Evolutionary conservation across 352 stramenopile genomes (phyloP).

Genomic region (Pythium plurisporium): DNA sequence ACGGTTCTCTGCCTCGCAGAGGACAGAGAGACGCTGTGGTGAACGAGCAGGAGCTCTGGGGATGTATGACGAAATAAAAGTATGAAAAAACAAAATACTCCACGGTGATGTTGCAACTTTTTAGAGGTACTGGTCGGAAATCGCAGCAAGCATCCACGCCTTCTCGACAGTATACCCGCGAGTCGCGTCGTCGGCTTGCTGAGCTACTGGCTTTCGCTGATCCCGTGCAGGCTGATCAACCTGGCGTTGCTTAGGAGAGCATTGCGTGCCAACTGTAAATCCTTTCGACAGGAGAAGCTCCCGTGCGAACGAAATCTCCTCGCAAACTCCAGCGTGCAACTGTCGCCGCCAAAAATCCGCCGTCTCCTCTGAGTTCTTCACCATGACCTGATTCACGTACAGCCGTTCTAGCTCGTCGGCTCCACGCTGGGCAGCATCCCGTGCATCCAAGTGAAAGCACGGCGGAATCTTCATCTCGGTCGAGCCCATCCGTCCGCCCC

Average conservation of each 20-base stretch:
- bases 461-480: slow-evolving; percentile 20
- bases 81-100: neutral
- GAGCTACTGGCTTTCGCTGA: too few species aligned
- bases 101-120: neutral
- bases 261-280: too few species aligned
- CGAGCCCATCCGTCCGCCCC: slow-evolving; percentile 16
- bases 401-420: slow-evolving; percentile 8
- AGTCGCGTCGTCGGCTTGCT: too few species aligned
- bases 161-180: slow-evolving; percentile 27
- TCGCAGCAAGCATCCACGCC: slow-evolving; percentile 37
- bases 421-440: slow-evolving; percentile 16
- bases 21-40: too few species aligned
- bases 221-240: too few species aligned
- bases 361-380: slow-evolving; percentile 1
- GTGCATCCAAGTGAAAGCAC: slow-evolving; percentile 36
- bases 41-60: too few species aligned
- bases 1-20: too few species aligned
- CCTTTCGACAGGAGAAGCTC: slow-evolving; percentile 13
- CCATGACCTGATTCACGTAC: slow-evolving; percentile 27
- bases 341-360: slow-evolving; percentile 22
- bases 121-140: slow-evolving; percentile 32
- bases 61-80: neutral
- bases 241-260: too few species aligned
- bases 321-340: slow-evolving; percentile 26
- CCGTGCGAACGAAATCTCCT: slow-evolving; percentile 27